phyloP scores from a whole-genome alignment of 169 alveolate species.

The Cystoisospora suis region DNA sequence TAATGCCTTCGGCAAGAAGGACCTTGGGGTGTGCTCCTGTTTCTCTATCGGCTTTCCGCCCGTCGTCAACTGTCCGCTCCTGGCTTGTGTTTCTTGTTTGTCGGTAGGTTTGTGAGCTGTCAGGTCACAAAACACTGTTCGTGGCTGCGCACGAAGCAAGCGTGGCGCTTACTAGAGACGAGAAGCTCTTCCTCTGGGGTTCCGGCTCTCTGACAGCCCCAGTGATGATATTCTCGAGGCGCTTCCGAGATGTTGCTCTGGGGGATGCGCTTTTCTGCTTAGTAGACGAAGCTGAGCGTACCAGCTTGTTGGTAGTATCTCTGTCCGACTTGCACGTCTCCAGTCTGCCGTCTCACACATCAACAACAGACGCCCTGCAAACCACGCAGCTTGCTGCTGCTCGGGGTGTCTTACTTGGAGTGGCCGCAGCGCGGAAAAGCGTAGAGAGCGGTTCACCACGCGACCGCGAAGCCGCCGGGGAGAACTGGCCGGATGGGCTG shows the following conservation, averaged over 20 bases:
- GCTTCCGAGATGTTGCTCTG: conserved; percentile 10
- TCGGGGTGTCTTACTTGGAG: conserved; percentile 18
- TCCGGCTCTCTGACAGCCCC: background rate
- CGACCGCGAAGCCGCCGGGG: background rate
- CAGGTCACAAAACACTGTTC: conserved; percentile 29
- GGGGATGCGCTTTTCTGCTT: conserved; percentile 24
- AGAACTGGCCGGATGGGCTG: too few species aligned
- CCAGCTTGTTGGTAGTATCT: background rate
- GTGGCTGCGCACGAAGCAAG: conserved; percentile 32
- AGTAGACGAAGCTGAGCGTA: background rate
- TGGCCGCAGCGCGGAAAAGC: background rate
- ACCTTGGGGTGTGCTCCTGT: too few species aligned
- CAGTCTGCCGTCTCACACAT: background rate
- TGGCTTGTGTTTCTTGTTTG: background rate
- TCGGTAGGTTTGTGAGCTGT: conserved; percentile 45
- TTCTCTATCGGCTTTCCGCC: too few species aligned
- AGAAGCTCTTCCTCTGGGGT: conserved; percentile 28
- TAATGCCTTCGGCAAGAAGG: too few species aligned
- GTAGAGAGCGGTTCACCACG: background rate
- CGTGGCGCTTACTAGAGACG: conserved; percentile 31
- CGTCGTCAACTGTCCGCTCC: too few species aligned
- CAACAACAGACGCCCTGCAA: background rate
- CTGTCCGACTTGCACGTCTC: background rate
- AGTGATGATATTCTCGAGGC: background rate
- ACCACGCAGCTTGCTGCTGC: conserved; percentile 10